Evolutionary conservation across 2,329 filamentous ascomycete genomes (phyloP), one percentile per base, ranked within the genome.

Genomic region (Alternaria consortialis): DNA sequence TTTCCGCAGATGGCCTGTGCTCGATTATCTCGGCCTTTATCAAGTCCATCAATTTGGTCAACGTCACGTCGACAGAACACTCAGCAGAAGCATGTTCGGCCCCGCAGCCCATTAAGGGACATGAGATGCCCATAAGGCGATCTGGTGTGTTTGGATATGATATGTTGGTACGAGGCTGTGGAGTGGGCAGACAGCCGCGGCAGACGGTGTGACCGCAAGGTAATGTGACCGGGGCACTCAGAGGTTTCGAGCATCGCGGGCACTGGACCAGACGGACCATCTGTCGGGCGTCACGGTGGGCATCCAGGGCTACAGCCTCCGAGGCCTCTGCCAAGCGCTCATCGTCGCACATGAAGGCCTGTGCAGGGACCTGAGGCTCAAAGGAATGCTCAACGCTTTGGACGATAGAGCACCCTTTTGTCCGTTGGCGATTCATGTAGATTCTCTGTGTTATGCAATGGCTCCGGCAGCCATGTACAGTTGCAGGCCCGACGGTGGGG

Each of bases 161-260:
- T 59, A 97, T 91, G 63, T 92, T 88, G 48, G 82, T 82, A 44
- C 93, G 86, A 15, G 84, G 77, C 69, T 90, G 86, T 2, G 88
- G 80, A 47, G 86, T 79, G 1, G 93, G 93, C 2, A 97, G 80
- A 77, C 94, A 97, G 51, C 78, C 77, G 71, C 86, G 88, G 80
- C 94, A 97, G 11, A 97, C 79, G 11, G 89, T 90, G 72, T 90
- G 87, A 29, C 93, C 93, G 75, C 94, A 97, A 5, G 93, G 93
- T 5, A 97, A 81, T 0, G 91, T 91, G 58, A 93, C 84, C 5
- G 93, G 91, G 8, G 87, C 83, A 46, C 80, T 83, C 31, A 95
- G 82, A 1, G 90, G 89, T 43, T 82, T 82, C 4, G 89, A 91
- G 77, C 94, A 97, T 64, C 86, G 81, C 11, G 85, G 85, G 75